Percentiles rank a stretch among this genome's conserved stretches.
Conservation (phyloP, 1,284 basidiomycete genomes). For the Malassezia dermatis region DNA sequence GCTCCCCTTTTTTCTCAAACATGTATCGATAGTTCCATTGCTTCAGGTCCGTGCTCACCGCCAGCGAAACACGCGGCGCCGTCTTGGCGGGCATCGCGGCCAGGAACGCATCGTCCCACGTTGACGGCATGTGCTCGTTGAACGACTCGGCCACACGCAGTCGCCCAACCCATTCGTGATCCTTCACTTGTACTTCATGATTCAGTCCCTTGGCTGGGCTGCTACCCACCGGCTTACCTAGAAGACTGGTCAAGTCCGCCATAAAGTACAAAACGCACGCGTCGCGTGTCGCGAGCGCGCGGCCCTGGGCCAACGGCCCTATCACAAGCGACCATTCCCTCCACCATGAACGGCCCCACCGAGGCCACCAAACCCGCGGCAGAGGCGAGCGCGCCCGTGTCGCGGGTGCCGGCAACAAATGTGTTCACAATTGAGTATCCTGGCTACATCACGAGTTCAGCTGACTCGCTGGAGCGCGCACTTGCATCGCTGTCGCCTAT, state of each 20-base stretch:
- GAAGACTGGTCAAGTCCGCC: slow-evolving; percentile 12
- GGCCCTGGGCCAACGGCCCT: background rate
- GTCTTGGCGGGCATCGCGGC: background rate
- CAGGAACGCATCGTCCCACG: slow-evolving; percentile 3
- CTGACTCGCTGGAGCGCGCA: slow-evolving; percentile 24
- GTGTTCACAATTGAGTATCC: slow-evolving; percentile 39
- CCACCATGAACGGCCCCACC: background rate
- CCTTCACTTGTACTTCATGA: background rate
- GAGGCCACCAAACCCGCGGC: background rate
- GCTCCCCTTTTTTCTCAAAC: slow-evolving; percentile 44
- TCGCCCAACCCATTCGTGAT: background rate
- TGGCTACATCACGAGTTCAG: slow-evolving; percentile 14
- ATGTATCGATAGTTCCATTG: slow-evolving; percentile 45
- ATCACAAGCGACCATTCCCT: background rate
- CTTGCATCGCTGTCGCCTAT: slow-evolving; percentile 28
- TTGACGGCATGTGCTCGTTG: slow-evolving; percentile 4
- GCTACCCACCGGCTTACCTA: slow-evolving; percentile 2
- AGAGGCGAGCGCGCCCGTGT: slow-evolving; percentile 2
- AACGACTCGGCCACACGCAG: slow-evolving; percentile 5
- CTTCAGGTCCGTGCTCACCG: slow-evolving; percentile 36
- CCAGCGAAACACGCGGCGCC: slow-evolving; percentile 29
- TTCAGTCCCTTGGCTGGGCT: background rate
- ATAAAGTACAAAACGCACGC: slow-evolving; percentile 5
- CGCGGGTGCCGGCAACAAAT: slow-evolving; percentile 20
- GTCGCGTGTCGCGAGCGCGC: slow-evolving; percentile 11